Percentiles rank a stretch among this genome's conserved stretches.
These are phyloP conservation scores for Trichoderma endophyticum DNA, from an alignment of 2,329 filamentous ascomycete genomes.

Conservation along the genomic window DNA sequence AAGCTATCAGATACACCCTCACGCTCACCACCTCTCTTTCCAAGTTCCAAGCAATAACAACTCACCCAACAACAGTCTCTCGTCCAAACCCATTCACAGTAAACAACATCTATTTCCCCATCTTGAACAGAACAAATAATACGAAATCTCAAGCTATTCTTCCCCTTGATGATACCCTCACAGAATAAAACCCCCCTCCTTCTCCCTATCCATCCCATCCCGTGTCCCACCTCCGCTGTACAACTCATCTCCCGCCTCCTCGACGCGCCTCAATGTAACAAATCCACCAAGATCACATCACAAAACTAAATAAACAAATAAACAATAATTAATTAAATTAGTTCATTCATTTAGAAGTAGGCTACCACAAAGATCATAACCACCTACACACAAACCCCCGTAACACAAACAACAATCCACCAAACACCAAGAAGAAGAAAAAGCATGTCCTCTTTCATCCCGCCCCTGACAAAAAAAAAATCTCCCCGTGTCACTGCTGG, in stretches of 20 bases:
- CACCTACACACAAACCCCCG: neutral
- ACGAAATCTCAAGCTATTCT: neutral
- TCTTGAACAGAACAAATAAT: neutral
- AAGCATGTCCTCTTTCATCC: neutral
- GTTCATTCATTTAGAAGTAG: neutral
- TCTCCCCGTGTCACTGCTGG: neutral
- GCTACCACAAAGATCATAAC: neutral
- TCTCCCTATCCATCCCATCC: neutral
- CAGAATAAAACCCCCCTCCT: neutral
- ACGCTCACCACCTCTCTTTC: neutral
- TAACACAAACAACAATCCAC: neutral
- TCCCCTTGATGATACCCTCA: neutral
- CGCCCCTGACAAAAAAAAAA: neutral
- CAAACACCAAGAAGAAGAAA: neutral
- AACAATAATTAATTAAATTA: neutral
- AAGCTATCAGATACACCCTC: neutral
- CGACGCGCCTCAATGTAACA: neutral
- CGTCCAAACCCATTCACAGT: neutral
- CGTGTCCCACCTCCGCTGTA: slow-evolving; percentile 15
- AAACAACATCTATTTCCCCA: neutral
- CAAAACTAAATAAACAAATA: neutral
- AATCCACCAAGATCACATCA: neutral
- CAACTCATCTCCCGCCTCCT: neutral
- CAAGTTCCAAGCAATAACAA: neutral
- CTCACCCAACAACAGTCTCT: neutral